phyloP scores from a whole-genome alignment of 2,329 filamentous ascomycete genomes.

The Stagonosporopsis rhizophila region DNA sequence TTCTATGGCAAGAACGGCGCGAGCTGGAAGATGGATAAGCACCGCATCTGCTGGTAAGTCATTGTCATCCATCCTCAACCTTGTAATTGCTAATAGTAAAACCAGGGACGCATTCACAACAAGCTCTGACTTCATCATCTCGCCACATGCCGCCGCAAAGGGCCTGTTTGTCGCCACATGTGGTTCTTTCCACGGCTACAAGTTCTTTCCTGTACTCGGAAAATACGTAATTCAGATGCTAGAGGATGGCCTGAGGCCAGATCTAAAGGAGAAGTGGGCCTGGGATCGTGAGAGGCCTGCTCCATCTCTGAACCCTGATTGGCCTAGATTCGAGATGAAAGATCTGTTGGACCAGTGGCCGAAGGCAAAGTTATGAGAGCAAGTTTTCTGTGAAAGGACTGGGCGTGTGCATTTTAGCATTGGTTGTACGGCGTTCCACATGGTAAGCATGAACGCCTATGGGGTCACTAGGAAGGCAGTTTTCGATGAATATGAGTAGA shows the following conservation, averaged over 20 bases:
- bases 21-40: slow-evolving; percentile 66
- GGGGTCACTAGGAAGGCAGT: background rate
- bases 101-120: slow-evolving; percentile 69
- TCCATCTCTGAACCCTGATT: slow-evolving; percentile 59
- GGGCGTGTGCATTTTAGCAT: slow-evolving; percentile 13
- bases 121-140: slow-evolving; percentile 63
- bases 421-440: slow-evolving; percentile 12
- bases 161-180: slow-evolving; percentile 65
- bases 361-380: slow-evolving; percentile 38
- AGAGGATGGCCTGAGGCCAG: slow-evolving; percentile 46
- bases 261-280: slow-evolving; percentile 69
- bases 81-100: slow-evolving; percentile 34
- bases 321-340: slow-evolving; percentile 64
- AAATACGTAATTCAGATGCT: slow-evolving; percentile 61
- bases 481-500: background rate
- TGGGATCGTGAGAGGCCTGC: slow-evolving; percentile 67
- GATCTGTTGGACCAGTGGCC: slow-evolving; percentile 55
- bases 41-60: slow-evolving; percentile 70
- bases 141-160: slow-evolving; percentile 56
- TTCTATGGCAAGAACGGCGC: slow-evolving; percentile 66
- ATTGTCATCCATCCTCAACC: background rate
- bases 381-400: background rate
- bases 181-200: slow-evolving; percentile 68
- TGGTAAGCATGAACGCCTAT: background rate
- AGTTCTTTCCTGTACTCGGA: slow-evolving; percentile 66